These are phyloP conservation scores for Colletotrichum ledebouriae DNA, from an alignment of 2,329 filamentous ascomycete species.

Conservation along the genomic window DNA sequence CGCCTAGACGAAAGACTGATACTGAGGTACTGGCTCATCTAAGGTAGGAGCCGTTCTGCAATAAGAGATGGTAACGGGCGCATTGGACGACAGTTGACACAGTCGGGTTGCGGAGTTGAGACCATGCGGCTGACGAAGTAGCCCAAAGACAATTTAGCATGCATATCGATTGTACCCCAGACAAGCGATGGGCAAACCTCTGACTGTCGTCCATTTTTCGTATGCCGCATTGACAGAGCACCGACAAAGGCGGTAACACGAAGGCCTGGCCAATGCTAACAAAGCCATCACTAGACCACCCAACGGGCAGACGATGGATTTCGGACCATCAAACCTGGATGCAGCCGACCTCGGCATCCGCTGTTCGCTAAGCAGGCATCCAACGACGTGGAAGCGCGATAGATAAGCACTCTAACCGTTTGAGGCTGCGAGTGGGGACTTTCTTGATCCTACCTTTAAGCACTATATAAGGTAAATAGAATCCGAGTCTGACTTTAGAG, in stretches of 20 bases:
- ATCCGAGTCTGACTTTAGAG: no score
- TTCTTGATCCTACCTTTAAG: no score
- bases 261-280: constrained; percentile 9
- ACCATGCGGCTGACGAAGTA: neutral
- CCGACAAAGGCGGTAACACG: constrained; percentile 34
- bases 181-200: constrained; percentile 13
- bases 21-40: neutral
- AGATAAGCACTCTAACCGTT: no score
- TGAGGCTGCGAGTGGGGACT: no score
- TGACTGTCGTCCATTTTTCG: neutral
- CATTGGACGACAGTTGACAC: constrained; percentile 20
- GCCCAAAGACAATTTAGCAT: neutral
- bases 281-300: neutral
- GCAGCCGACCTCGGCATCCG: no score
- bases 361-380: no score
- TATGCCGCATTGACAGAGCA: constrained; percentile 30
- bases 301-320: constrained; percentile 3
- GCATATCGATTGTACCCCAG: neutral
- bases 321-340: neutral
- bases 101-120: neutral
- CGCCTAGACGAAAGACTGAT: neutral
- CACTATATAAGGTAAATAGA: no score
- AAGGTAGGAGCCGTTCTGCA: neutral
- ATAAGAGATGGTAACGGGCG: neutral
- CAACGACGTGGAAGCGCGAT: no score